Evolutionary conservation across 371 early-diverging fungal genomes (phyloP), one percentile per base, ranked within the genome.

Genomic region (Mucor circinelloides): DNA sequence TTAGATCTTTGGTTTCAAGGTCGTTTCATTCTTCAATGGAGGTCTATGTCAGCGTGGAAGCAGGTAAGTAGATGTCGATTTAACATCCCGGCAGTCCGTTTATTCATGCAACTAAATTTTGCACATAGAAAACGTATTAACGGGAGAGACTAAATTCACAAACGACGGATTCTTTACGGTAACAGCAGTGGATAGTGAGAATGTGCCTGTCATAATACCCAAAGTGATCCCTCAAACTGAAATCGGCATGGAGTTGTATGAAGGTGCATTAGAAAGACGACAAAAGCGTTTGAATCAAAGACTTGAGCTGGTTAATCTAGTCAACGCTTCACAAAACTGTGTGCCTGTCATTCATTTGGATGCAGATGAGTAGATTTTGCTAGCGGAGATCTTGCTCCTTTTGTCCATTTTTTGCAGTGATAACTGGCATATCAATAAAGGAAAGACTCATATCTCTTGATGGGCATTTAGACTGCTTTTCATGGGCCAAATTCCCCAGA

Each of bases 111-210:
- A 54, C 54, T 19, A 1, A 48, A 13, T 12, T 5, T 4, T 9
- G 56, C 0, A 12, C 19, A 56, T 64, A 82, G 88, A 88, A 63
- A 86, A 88, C 34, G 38, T 88, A n/a, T 76, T 80, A 21, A 85
- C 87, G 0, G 85, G 85, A 2, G 80, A 84, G 38, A 84, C 76
- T 2, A 81, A 83, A 7, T 88, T 88, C 59, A 86, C 88, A 32
- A 88, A 88, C 57, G 88, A 88, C 63, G 87, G 78, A 1, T 88
- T 88, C 61, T 88, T 88, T 63, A 86, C 88, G 1, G 81, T 88
- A 31, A 83, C 78, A 57, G 85, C 85, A 25, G 71, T 83, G 7
- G 85, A 85, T 56, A 61, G 69, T 17, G 73, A 75, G 3, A 75
- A 76, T 58, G n/a, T 78, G 0, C 83, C 85, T 17, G 81, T 80